Percentiles rank a stretch among this genome's conserved stretches.
These are phyloP conservation scores for Sarcodon aspratus DNA, from an alignment of 768 basidiomycete genomes.

Conservation along the genomic window DNA sequence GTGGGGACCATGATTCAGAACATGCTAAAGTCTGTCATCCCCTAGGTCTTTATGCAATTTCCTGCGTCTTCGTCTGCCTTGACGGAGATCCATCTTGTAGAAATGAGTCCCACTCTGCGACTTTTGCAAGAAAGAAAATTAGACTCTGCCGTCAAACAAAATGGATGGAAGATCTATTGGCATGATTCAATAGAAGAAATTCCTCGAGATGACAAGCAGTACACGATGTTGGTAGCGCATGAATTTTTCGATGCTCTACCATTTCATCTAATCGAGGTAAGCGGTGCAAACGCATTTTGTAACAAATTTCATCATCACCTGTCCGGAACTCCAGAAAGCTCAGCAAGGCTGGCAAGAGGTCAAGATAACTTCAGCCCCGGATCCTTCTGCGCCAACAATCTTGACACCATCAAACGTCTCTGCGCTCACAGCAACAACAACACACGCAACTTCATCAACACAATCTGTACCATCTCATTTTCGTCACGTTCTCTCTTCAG, in stretches of 20 bases:
- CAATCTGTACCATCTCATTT: conserved; percentile 24
- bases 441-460: not conserved
- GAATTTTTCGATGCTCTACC: conserved; percentile 98
- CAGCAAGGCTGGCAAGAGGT: conserved; percentile 81
- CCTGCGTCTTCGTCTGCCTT: conserved; percentile 21
- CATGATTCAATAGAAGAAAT: conserved; percentile 65
- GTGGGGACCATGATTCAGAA: not conserved
- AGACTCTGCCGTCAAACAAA: conserved; percentile 11
- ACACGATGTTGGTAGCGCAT: conserved; percentile 85
- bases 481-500: conserved; percentile 53
- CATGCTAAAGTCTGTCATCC: not conserved
- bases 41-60: conserved; percentile 42
- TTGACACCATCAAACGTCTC: conserved; percentile 9
- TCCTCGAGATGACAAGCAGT: conserved; percentile 32
- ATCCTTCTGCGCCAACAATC: conserved; percentile 23
- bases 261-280: conserved; percentile 78
- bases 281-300: conserved; percentile 5
- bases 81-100: conserved; percentile 61
- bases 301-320: not conserved
- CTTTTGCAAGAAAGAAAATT: conserved; percentile 49
- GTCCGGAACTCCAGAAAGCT: conserved; percentile 64
- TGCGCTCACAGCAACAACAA: conserved; percentile 7
- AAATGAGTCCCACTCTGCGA: conserved; percentile 64
- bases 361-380: conserved; percentile 41
- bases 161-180: conserved; percentile 46